phyloP scores from a whole-genome alignment of 495 filamentous ascomycete species.

The Lophiotrema nucula region DNA sequence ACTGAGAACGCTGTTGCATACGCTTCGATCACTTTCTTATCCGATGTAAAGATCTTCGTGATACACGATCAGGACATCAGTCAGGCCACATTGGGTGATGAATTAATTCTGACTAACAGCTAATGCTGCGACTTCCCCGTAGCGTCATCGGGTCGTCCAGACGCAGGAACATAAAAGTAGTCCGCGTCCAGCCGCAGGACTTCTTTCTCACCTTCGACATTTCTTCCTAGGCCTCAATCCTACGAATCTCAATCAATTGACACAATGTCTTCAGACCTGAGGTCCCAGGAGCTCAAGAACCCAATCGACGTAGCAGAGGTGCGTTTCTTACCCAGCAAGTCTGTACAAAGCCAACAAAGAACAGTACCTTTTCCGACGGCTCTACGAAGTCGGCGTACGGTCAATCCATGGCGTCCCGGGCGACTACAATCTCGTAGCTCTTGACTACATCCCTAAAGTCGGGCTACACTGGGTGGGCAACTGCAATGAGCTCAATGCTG shows the following conservation, averaged over 20 bases:
- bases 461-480: slow-evolving; percentile 67
- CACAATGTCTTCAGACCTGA: slow-evolving; percentile 53
- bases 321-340: neutral
- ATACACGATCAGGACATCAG: too few species aligned
- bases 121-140: neutral
- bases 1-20: too few species aligned
- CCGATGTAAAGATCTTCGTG: too few species aligned
- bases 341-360: slow-evolving; percentile 2
- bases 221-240: neutral
- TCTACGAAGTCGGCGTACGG: slow-evolving; percentile 61
- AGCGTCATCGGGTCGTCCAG: slow-evolving; percentile 5
- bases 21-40: too few species aligned
- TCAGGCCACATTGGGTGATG: slow-evolving; percentile 31
- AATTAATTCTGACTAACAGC: neutral
- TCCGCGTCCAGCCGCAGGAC: slow-evolving; percentile 2
- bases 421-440: slow-evolving; percentile 51
- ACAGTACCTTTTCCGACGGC: slow-evolving; percentile 59
- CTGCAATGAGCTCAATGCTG: slow-evolving; percentile 67
- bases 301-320: slow-evolving; percentile 57
- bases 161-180: neutral
- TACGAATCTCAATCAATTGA: neutral
- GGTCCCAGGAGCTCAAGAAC: slow-evolving; percentile 53
- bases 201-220: neutral
- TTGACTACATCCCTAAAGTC: slow-evolving; percentile 62
- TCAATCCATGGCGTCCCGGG: slow-evolving; percentile 67